Base-by-base conservation (phyloP, 2,329 filamentous ascomycete genomes). In the Plenodomus tracheiphilus region DNA sequence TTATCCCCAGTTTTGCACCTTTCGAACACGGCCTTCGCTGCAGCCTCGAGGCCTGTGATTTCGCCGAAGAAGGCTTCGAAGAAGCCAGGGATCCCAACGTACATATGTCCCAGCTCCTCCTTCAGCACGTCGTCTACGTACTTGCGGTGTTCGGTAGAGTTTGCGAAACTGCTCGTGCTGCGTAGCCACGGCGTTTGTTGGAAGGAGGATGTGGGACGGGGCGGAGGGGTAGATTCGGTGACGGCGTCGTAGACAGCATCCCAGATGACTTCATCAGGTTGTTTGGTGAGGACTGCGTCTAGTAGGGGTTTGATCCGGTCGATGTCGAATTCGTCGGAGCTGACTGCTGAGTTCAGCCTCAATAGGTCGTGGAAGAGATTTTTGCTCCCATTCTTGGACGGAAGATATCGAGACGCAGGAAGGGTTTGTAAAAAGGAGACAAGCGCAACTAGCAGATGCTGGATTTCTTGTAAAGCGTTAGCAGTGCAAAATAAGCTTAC, bases 151-250 rank as follows among this genome's bases (percentile, higher is more conserved):
- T 61, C 46, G 21, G 47, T 57, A 3, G 47, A 59, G 56, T 61
- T 57, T 19, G 51, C 51, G 40, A 60, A 51, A 50, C 54, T 62
- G 49, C 55, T 44, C 38, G 56, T 62, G 39, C 48, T 62, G 40
- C 42, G 42, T 15, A 53, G 53, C 54, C 42, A 62, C 39, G 58
- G 65, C 28, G 64, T 70, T 53, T 70, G 63, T 51, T 52, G 49
- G 46, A 69, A 46, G 47, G 51, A 56, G 30, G 59, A 62, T 30
- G 50, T 43, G 21, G 58, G 43, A 49, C 57, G 62, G 41, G 55
- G 61, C 49, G 68, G 66, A 39, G 64, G 69, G n/a, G 69, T 73
- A 17, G 65, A 66, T 64, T 75, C 65, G 47, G 65, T 66, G 43
- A 74, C 62, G 43, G 69, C 66, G 30, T 54, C 44, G 53, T 75